phyloP scores from a whole-genome alignment of 1,284 basidiomycete species.

The Porphyrellus sp. region DNA sequence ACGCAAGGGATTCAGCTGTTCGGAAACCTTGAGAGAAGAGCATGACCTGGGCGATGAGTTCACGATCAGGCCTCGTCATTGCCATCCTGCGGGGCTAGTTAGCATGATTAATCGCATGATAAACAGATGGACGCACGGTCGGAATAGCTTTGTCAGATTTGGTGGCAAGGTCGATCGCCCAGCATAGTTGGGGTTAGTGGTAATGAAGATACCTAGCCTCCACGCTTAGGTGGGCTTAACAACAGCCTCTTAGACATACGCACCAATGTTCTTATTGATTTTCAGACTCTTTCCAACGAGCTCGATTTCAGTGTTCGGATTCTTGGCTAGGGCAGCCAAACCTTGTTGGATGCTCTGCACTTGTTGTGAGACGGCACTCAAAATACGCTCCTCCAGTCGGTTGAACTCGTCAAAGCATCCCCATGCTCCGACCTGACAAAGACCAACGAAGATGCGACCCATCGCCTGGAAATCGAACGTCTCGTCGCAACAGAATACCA shows the following conservation, averaged over 20 bases:
- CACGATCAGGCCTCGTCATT: conserved; percentile 97
- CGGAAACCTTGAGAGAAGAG: conserved; percentile 99
- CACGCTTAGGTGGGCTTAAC: conserved; percentile 9
- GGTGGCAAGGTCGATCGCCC: conserved; percentile 96
- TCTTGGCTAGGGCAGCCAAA: conserved; percentile 73
- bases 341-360: conserved; percentile 99
- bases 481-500: conserved; percentile 99
- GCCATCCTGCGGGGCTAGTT: conserved; percentile 70
- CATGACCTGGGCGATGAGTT: conserved; percentile 99
- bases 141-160: conserved; percentile 93
- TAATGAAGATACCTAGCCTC: conserved; percentile 83
- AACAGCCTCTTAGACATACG: conserved; percentile 10
- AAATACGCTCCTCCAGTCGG: conserved; percentile 94
- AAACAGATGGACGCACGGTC: conserved; percentile 58
- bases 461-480: conserved; percentile 99
- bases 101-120: neutral
- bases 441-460: conserved; percentile 98
- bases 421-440: conserved; percentile 99
- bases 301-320: conserved; percentile 88
- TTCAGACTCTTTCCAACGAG: conserved; percentile 93
- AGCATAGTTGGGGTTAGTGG: conserved; percentile 97
- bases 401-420: conserved; percentile 99
- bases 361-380: conserved; percentile 98
- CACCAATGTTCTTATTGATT: conserved; percentile 92
- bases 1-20: conserved; percentile 92